Conservation (phyloP, 352 stramenopile genomes). For the Phytopythium mirpurense region DNA sequence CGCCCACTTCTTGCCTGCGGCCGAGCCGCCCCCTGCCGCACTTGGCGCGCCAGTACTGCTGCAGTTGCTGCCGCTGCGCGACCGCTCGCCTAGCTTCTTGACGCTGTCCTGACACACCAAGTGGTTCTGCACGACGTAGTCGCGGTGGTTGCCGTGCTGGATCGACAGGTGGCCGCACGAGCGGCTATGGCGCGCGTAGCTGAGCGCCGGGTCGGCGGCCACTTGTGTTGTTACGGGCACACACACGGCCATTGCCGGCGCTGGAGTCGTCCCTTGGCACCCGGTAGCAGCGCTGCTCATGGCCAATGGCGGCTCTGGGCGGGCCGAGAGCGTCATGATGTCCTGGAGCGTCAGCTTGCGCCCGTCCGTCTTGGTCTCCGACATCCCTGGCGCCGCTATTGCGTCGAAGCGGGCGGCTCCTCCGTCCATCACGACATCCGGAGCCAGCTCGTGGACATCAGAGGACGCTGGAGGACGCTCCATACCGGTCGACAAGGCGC, state of each 20-base stretch:
- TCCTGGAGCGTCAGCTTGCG: background rate
- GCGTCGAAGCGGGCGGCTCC: no score
- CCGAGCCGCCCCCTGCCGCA: slow-evolving; percentile 7
- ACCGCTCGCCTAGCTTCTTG: slow-evolving; percentile 34
- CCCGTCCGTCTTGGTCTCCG: background rate
- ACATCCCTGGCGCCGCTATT: background rate
- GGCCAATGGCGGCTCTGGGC: background rate
- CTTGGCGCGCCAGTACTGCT: slow-evolving; percentile 8
- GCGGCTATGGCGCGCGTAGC: slow-evolving; percentile 57
- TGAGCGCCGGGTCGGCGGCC: slow-evolving; percentile 16
- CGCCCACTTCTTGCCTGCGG: slow-evolving; percentile 22
- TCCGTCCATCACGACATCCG: no score
- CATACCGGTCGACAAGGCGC: no score
- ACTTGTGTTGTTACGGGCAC: background rate
- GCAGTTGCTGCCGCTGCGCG: slow-evolving; percentile 11
- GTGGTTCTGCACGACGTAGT: slow-evolving; percentile 82
- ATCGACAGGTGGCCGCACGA: slow-evolving; percentile 74
- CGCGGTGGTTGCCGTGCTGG: slow-evolving; percentile 69
- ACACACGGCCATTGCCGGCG: background rate
- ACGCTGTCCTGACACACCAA: slow-evolving; percentile 74
- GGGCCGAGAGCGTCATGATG: background rate
- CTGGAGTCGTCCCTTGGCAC: no score
- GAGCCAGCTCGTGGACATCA: no score
- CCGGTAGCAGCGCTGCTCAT: background rate
- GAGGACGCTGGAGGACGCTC: no score